Percentiles rank a stretch among this genome's conserved stretches.
These are phyloP conservation scores for Gossypium schwendimanii DNA, from an alignment of 441 rosid genomes.

Conservation along the genomic window DNA sequence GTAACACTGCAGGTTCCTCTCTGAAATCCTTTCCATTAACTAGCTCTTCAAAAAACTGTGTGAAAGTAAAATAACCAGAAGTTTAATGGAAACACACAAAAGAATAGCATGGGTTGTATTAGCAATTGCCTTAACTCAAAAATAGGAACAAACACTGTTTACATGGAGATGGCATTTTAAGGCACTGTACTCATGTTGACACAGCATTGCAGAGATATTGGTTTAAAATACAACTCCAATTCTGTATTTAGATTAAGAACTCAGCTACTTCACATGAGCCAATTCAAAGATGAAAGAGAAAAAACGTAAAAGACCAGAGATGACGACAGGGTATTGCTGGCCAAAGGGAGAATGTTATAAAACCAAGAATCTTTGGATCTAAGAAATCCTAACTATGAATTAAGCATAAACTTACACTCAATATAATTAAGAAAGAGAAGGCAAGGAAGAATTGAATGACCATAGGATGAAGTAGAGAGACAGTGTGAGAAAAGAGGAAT, in stretches of 20 bases:
- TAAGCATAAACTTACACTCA: neutral
- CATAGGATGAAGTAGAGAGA: neutral
- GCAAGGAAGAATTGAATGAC: neutral
- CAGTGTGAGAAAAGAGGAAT: neutral
- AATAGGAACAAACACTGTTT: neutral
- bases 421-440: neutral
- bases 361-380: neutral
- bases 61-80: neutral
- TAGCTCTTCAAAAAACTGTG: constrained; percentile 81
- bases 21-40: constrained; percentile 39
- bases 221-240: neutral
- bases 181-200: neutral
- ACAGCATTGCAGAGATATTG: neutral
- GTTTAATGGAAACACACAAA: constrained; percentile 2
- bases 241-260: neutral
- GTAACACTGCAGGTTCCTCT: constrained; percentile 27
- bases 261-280: neutral
- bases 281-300: neutral
- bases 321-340: neutral
- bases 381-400: neutral
- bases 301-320: neutral
- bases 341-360: neutral
- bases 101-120: neutral
- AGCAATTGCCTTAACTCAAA: neutral
- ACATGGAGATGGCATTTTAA: neutral